phyloP scores from a whole-genome alignment of 2,329 filamentous ascomycete species.

The Xylariaceae sp. region DNA sequence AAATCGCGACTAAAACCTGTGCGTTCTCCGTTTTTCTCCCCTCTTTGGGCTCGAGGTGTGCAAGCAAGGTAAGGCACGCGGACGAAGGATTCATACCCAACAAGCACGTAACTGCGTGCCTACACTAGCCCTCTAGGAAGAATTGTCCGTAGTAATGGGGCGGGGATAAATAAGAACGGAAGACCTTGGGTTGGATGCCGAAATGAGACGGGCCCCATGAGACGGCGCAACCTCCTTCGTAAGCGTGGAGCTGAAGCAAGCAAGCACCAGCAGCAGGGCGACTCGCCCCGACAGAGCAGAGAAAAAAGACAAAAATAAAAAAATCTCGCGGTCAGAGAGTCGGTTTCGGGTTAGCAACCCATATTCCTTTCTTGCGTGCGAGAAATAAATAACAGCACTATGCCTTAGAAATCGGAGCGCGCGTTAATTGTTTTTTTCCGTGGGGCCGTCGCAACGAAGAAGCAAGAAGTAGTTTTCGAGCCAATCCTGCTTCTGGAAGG shows the following conservation, averaged over 20 bases:
- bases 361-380: not conserved
- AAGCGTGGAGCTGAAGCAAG: conserved; percentile 20
- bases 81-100: no score
- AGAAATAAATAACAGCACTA: no score
- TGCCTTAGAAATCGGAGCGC: no score
- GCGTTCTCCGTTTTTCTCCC: no score
- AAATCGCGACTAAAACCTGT: no score
- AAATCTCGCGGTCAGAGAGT: no score
- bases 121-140: not conserved
- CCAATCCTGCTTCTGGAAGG: conserved; percentile 23
- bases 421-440: conserved; percentile 7
- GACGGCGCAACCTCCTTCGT: conserved; percentile 15
- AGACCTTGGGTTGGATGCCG: conserved; percentile 16
- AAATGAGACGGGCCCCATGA: conserved; percentile 20
- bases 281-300: no score
- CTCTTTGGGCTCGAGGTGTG: no score
- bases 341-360: not conserved
- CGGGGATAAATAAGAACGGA: conserved; percentile 11
- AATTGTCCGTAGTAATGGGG: not conserved
- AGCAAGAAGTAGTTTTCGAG: not conserved
- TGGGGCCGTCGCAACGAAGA: conserved; percentile 10
- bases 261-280: not conserved
- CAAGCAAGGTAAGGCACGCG: no score
- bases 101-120: not conserved
- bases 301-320: no score